Conservation (phyloP, 306 rosid genomes). For the Myrica gale region DNA sequence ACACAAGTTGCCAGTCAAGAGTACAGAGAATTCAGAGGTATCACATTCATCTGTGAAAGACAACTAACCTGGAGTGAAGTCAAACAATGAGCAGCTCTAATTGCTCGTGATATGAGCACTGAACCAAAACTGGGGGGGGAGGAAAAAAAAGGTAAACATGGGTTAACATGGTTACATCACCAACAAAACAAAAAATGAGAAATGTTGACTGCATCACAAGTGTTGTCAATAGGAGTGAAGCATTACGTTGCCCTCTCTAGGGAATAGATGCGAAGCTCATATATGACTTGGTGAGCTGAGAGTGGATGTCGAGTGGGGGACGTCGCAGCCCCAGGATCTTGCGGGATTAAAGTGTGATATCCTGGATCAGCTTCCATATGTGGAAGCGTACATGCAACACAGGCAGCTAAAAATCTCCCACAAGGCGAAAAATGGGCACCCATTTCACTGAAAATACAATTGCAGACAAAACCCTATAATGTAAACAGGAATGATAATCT, state of each 20-base stretch:
- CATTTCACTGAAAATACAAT: slow-evolving; percentile 48
- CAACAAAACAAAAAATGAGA: neutral
- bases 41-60: slow-evolving; percentile 1
- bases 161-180: no score
- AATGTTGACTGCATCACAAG: neutral
- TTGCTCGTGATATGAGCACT: slow-evolving; percentile 59
- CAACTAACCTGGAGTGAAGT: slow-evolving; percentile 70
- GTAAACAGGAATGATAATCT: slow-evolving; percentile 1
- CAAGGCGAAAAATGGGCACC: slow-evolving; percentile 55
- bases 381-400: slow-evolving; percentile 52
- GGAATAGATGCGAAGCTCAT: slow-evolving; percentile 72
- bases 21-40: neutral
- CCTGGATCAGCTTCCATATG: slow-evolving; percentile 56
- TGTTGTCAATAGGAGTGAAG: slow-evolving; percentile 21
- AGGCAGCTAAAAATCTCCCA: slow-evolving; percentile 50
- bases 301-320: slow-evolving; percentile 79
- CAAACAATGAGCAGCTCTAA: slow-evolving; percentile 81
- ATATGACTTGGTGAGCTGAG: slow-evolving; percentile 70
- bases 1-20: neutral
- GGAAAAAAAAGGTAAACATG: neutral
- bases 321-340: slow-evolving; percentile 57
- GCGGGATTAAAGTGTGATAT: slow-evolving; percentile 47
- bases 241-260: slow-evolving; percentile 72
- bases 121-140: slow-evolving; percentile 51
- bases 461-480: slow-evolving; percentile 14